Percentiles rank a stretch among this genome's conserved stretches.
phyloP scores from a whole-genome alignment of 306 rosid species.

The Cicer judaicum region DNA sequence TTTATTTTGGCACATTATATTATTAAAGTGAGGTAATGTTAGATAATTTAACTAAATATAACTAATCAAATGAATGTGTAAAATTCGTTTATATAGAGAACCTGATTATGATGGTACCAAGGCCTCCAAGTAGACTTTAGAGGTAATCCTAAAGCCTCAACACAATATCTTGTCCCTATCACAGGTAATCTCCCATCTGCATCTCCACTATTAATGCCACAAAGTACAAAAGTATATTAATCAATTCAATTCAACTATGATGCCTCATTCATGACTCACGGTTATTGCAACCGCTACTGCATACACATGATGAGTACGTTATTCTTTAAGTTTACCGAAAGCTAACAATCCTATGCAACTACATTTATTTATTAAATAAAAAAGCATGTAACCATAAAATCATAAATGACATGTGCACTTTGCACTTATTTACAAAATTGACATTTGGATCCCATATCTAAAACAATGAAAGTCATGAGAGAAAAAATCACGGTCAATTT shows the following conservation, averaged over 20 bases:
- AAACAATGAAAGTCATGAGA: too few species aligned
- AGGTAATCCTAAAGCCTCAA: slow-evolving; percentile 56
- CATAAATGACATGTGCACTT: not conserved
- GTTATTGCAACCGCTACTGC: slow-evolving; percentile 16
- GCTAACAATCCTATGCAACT: slow-evolving; percentile 28
- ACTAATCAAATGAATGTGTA: too few species aligned
- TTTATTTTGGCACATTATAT: too few species aligned
- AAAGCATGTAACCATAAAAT: not conserved
- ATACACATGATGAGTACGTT: slow-evolving; percentile 32
- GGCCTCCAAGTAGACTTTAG: slow-evolving; percentile 55
- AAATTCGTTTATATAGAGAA: not conserved
- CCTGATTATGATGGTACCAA: slow-evolving; percentile 63
- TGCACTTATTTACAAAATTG: too few species aligned
- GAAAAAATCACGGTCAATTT: too few species aligned
- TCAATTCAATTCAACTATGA: not conserved
- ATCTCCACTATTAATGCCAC: slow-evolving; percentile 57
- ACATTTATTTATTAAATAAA: not conserved
- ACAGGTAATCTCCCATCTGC: slow-evolving; percentile 64
- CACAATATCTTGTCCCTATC: slow-evolving; percentile 60
- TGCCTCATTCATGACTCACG: not conserved
- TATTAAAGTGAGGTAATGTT: too few species aligned
- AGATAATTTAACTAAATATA: too few species aligned
- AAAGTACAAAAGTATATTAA: not conserved
- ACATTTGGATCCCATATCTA: too few species aligned
- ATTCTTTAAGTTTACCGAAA: slow-evolving; percentile 45